Evolutionary conservation across 192 early-diverging fungal species (phyloP), one percentile per base, ranked within the genome.

Genomic region (Kappamyces sp.): DNA sequence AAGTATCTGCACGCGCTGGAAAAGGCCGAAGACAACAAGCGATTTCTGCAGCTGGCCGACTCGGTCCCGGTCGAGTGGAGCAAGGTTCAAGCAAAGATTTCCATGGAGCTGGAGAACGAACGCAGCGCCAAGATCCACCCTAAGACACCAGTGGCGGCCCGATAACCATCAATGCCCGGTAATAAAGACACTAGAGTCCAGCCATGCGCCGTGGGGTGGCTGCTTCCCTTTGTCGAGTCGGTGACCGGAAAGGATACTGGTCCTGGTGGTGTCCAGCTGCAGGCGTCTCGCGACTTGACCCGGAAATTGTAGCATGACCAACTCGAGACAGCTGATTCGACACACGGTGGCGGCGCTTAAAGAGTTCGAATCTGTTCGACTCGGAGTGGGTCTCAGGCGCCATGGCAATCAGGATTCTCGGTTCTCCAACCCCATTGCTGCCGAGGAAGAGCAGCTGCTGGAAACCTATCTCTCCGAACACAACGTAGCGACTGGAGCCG

Each of bases 11-110:
- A 67, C 42, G 51, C 61, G 12, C 61, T 78, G 15, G 66, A 66
- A 2, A 35, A 68, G 13, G 51, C 57, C 38, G 81, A 83, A 49
- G 65, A 63, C 8, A 74, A 74, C 55, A 79, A 81, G 62, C 53
- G 55, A 47, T 83, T 71, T 43, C 13, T 80, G 33, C 76, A 82
- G 58, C 75, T 76, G 64, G 38, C 65, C 12, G 64, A 76, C 40
- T 57, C 62, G 43, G 68, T 78, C 3, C 15, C 60, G 44, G 57
- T 78, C 5, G 71, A 73, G 40, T 62, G 48, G 54, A 70, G 70
- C 12, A 74, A 78, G 60, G 71, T 78, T 41, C 60, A 74, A 51
- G 65, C 68, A 1, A 74, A 74, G 62, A 70, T 78, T 5, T 61
- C 65, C 0, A 69, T 71, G 68, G 76, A 78, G 55, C 67, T 74